Conservation (phyloP, 805 yeast genomes). For the Schizosaccharomyces osmophilus region DNA sequence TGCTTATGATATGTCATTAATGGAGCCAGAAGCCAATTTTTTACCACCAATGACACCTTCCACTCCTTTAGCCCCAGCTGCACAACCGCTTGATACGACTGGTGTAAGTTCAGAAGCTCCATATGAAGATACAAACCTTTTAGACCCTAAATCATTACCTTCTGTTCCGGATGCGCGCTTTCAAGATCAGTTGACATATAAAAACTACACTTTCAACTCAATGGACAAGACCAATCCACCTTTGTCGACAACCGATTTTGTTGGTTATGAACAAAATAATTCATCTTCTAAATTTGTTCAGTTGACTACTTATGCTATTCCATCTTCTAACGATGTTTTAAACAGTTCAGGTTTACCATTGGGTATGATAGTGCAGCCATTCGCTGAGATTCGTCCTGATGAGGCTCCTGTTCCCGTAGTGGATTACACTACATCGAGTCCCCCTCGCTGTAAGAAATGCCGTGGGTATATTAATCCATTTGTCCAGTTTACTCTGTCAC, state of each 20-base stretch:
- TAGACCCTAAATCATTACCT: background rate
- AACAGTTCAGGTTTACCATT: conserved; percentile 52
- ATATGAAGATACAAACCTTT: background rate
- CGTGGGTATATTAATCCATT: conserved; percentile 73
- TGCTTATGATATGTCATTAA: background rate
- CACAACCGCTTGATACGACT: background rate
- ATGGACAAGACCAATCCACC: conserved; percentile 29
- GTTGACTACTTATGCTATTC: conserved; percentile 60
- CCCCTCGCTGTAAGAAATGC: conserved; percentile 80
- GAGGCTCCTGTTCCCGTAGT: conserved; percentile 40
- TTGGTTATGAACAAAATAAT: conserved; percentile 57
- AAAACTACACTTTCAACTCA: background rate
- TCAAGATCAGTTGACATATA: background rate
- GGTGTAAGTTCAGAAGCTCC: background rate
- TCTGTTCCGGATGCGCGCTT: background rate
- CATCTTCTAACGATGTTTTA: conserved; percentile 46
- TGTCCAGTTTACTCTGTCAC: conserved; percentile 37
- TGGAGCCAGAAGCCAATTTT: background rate
- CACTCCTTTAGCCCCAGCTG: background rate
- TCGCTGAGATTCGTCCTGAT: conserved; percentile 32
- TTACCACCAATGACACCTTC: background rate
- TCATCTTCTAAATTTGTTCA: conserved; percentile 62
- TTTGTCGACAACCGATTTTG: conserved; percentile 44
- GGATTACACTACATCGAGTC: conserved; percentile 31
- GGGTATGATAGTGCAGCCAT: conserved; percentile 61